phyloP scores from a whole-genome alignment of 805 yeast genomes.

The Barnettozyma botsteinii region DNA sequence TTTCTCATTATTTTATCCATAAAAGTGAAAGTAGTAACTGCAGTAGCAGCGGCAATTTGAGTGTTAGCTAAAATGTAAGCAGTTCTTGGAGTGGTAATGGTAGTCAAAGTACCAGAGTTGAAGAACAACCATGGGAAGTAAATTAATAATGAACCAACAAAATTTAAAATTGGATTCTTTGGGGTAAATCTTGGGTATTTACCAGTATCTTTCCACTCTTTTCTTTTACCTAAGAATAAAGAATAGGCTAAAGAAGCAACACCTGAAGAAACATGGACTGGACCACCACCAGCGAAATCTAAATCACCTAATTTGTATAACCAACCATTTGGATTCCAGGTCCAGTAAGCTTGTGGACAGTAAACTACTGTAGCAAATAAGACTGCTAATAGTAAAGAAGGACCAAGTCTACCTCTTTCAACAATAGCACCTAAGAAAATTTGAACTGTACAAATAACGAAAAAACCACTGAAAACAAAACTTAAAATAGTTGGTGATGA shows the following conservation, averaged over 20 bases:
- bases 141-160: slow-evolving; percentile 77
- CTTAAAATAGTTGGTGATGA: slow-evolving; percentile 42
- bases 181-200: slow-evolving; percentile 71
- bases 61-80: slow-evolving; percentile 89
- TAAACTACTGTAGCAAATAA: slow-evolving; percentile 87
- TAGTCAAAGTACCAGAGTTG: slow-evolving; percentile 78
- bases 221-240: slow-evolving; percentile 74
- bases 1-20: slow-evolving; percentile 79
- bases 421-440: slow-evolving; percentile 89
- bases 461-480: slow-evolving; percentile 86
- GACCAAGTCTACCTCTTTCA: slow-evolving; percentile 86
- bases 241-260: slow-evolving; percentile 84
- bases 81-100: slow-evolving; percentile 76
- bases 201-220: slow-evolving; percentile 32
- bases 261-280: slow-evolving; percentile 91
- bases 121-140: slow-evolving; percentile 98
- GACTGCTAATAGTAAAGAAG: slow-evolving; percentile 73
- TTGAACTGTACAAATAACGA: slow-evolving; percentile 81
- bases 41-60: slow-evolving; percentile 82
- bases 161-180: slow-evolving; percentile 85
- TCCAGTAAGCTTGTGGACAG: slow-evolving; percentile 92
- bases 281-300: slow-evolving; percentile 99
- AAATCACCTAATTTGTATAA: slow-evolving; percentile 85
- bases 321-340: slow-evolving; percentile 94
- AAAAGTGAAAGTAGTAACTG: slow-evolving; percentile 83